Evolutionary conservation across 192 early-diverging fungal species (phyloP), one percentile per base, ranked within the genome.

Genomic region (Umbelopsis vinacea): DNA sequence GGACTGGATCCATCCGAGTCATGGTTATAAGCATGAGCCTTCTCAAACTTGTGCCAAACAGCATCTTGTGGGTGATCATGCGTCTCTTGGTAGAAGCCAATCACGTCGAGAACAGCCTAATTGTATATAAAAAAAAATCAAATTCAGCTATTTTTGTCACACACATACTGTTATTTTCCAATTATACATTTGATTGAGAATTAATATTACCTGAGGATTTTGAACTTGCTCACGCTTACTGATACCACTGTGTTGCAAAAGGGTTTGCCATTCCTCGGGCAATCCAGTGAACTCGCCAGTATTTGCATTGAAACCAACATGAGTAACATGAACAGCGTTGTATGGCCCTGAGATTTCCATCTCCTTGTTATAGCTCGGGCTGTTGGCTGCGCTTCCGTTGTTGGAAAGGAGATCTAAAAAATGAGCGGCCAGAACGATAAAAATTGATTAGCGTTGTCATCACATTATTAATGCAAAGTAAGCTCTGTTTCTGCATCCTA

Each of bases 231-330:
- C 94, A 79, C 94, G 89, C 77, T 95, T 93, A 57, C 95, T 89
- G 69, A 99, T 99, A 45, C 97, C 97, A 54, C 96, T 92, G 69
- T 97, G 92, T 75, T 93, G 89, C 37, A 99, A 85, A 80, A 99
- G 83, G 35, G 90, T 85, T 38, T 94, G 91, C 96, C 97, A 99
- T 81, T 96, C 93, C 75, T 91, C 88, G 24, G 97, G 97, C 52
- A 99, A 79, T 47, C 97, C 97, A 43, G 92, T 94, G 71, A 95
- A 95, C 85, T 99, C 96, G 46, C 96, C 96, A 45, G 95, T 97
- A 66, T 95, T 95, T 71, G 92, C 91, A 79, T 99, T 96, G 79
- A 94, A 99, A 8, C 97, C 97, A 53, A 98, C 97, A 79, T 99
- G 97, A 23, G 96, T 98, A 50, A 99, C 86, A 83, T 99, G 97